Evolutionary conservation across 2,329 filamentous ascomycete species (phyloP).

Genomic region (Leptographium radiaticola): DNA sequence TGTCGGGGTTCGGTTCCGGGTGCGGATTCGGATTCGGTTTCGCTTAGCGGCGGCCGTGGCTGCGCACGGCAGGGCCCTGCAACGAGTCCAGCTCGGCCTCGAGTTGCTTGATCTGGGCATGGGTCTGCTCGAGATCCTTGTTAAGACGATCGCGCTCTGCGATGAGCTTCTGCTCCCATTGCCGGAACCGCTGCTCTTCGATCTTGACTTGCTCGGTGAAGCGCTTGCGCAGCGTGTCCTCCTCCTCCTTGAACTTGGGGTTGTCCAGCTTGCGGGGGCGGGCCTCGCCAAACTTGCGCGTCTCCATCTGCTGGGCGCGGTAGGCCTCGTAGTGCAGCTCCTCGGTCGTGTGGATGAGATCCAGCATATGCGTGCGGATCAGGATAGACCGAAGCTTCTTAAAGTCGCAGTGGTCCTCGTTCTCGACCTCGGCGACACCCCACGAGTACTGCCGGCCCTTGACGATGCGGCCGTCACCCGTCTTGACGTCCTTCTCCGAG

Average conservation of each 20-base stretch:
- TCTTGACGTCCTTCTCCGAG: conserved; percentile 98
- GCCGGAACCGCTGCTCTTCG: conserved; percentile 96
- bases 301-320: conserved; percentile 99
- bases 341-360: conserved; percentile 98
- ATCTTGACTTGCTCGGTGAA: conserved; percentile 99
- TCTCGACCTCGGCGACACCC: conserved; percentile 99
- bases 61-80: conserved; percentile 82
- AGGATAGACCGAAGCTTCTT: conserved; percentile 99
- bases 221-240: conserved; percentile 93
- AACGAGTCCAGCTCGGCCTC: conserved; percentile 88
- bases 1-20: too few species aligned
- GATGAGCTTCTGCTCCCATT: conserved; percentile 99
- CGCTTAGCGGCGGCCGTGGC: conserved; percentile 75
- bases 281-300: conserved; percentile 96
- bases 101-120: conserved; percentile 83
- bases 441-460: conserved; percentile 98
- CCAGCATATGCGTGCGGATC: conserved; percentile 98
- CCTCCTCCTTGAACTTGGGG: conserved; percentile 99
- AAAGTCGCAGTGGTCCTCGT: conserved; percentile 99
- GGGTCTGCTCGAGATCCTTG: conserved; percentile 97
- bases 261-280: conserved; percentile 97
- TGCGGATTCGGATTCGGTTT: neutral
- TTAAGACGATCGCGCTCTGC: conserved; percentile 96
- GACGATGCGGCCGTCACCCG: conserved; percentile 85
- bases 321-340: conserved; percentile 99